These are phyloP conservation scores for Pyrus betulifolia DNA, from an alignment of 306 rosid genomes.

Conservation along the genomic window DNA sequence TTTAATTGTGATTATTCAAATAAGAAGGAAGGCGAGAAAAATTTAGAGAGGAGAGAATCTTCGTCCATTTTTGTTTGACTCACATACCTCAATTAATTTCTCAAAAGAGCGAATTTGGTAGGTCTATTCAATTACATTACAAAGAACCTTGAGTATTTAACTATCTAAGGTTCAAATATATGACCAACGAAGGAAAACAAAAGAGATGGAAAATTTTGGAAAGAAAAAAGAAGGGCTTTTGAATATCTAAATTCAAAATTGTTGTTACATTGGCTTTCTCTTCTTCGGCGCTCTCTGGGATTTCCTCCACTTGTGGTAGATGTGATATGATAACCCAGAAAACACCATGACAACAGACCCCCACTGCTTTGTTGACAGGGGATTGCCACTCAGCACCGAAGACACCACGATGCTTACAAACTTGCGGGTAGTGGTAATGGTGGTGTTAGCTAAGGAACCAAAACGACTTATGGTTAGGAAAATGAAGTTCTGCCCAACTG, in stretches of 20 bases:
- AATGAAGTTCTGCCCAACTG: conserved; percentile 95
- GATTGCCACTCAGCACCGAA: conserved; percentile 86
- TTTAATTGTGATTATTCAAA: no score
- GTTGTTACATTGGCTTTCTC: conserved; percentile 59
- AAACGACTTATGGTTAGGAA: conserved; percentile 89
- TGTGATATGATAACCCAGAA: conserved; percentile 89
- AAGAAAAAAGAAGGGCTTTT: not conserved
- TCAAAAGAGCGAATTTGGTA: no score
- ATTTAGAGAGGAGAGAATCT: no score
- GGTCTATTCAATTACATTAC: conserved; percentile 39
- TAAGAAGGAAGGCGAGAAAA: no score
- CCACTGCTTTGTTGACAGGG: conserved; percentile 90
- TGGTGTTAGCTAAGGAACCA: conserved; percentile 90
- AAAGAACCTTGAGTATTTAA: conserved; percentile 19
- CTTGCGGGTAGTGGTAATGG: conserved; percentile 96
- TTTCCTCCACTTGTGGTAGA: conserved; percentile 90
- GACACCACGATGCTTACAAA: conserved; percentile 94
- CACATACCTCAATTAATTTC: no score
- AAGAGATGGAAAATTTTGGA: not conserved
- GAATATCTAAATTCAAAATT: conserved; percentile 30
- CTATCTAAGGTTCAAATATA: conserved; percentile 20
- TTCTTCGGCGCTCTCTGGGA: conserved; percentile 72
- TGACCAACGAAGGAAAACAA: not conserved
- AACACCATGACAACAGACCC: conserved; percentile 84
- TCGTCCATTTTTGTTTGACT: no score